Evolutionary conservation across 2,329 filamentous ascomycete genomes (phyloP).

Genomic region (Colletotrichum neosansevieriae): DNA sequence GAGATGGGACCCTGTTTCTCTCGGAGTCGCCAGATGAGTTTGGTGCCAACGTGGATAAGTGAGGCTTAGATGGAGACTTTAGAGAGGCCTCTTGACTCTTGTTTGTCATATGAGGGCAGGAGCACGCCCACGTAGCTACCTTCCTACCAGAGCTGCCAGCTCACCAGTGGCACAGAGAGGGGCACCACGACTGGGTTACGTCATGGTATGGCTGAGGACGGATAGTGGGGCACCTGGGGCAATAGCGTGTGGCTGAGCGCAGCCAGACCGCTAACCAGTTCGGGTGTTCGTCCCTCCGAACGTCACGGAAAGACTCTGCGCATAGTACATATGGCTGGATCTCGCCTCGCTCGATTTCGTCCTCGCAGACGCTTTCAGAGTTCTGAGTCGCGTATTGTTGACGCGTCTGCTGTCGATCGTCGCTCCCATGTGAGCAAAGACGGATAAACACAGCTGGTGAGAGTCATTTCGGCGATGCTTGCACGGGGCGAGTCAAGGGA

Average conservation of each 20-base stretch:
- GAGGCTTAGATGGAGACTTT: constrained; percentile 21
- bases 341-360: no score
- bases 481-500: constrained; percentile 1
- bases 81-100: constrained; percentile 19
- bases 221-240: not conserved
- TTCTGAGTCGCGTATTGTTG: not conserved
- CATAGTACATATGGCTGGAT: no score
- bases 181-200: constrained; percentile 7
- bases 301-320: no score
- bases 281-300: no score
- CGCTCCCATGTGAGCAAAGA: not conserved
- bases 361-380: not conserved
- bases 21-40: constrained; percentile 24
- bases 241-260: constrained; percentile 23
- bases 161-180: constrained; percentile 24
- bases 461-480: not conserved
- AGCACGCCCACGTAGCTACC: not conserved
- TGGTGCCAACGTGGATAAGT: not conserved
- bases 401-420: not conserved
- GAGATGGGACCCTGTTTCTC: constrained; percentile 6
- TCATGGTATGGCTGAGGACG: constrained; percentile 34
- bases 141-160: constrained; percentile 10
- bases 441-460: not conserved
- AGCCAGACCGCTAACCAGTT: not conserved
- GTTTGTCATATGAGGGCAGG: not conserved